Conservation (phyloP, 2,329 filamentous ascomycete genomes). For the Neospermospora avenae region DNA sequence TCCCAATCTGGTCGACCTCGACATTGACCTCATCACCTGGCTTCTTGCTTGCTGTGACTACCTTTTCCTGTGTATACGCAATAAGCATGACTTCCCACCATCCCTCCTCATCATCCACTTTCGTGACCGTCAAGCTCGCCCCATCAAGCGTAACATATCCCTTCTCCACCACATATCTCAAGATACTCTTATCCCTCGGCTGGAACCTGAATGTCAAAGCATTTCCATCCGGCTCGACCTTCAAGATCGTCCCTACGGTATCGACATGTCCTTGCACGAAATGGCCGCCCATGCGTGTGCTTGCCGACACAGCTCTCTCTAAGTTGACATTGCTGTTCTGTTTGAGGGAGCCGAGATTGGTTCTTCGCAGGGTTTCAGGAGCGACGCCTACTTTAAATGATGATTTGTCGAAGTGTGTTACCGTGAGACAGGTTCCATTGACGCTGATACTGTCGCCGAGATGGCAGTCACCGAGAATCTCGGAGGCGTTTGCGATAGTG, state of each 20-base stretch:
- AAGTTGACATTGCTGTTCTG: conserved; percentile 76
- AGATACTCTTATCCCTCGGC: conserved; percentile 64
- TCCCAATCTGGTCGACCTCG: conserved; percentile 52
- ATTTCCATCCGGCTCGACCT: conserved; percentile 79
- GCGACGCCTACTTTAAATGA: conserved; percentile 90
- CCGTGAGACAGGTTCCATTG: conserved; percentile 94
- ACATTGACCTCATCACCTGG: conserved; percentile 37
- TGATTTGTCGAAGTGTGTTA: conserved; percentile 63
- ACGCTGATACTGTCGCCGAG: conserved; percentile 92
- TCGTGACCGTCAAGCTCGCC: conserved; percentile 87
- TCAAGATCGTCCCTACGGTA: conserved; percentile 73
- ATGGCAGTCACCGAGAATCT: conserved; percentile 76
- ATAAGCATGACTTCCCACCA: conserved; percentile 99
- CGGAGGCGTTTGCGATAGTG: conserved; percentile 70
- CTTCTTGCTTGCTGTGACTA: conserved; percentile 49
- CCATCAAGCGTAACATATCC: conserved; percentile 94
- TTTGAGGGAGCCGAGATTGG: conserved; percentile 78
- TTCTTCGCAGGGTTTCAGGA: conserved; percentile 92
- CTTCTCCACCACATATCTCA: conserved; percentile 93
- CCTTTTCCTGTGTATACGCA: conserved; percentile 89
- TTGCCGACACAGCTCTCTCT: conserved; percentile 85
- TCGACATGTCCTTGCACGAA: conserved; percentile 98
- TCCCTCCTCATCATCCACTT: conserved; percentile 72
- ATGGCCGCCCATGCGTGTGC: conserved; percentile 95
- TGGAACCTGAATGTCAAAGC: conserved; percentile 81